A percentile compares a stretch with the other conserved stretches of the same genome.
Evolutionary conservation across 2,329 filamentous ascomycete species (phyloP).

Genomic region (Pseudogymnoascus sp.): DNA sequence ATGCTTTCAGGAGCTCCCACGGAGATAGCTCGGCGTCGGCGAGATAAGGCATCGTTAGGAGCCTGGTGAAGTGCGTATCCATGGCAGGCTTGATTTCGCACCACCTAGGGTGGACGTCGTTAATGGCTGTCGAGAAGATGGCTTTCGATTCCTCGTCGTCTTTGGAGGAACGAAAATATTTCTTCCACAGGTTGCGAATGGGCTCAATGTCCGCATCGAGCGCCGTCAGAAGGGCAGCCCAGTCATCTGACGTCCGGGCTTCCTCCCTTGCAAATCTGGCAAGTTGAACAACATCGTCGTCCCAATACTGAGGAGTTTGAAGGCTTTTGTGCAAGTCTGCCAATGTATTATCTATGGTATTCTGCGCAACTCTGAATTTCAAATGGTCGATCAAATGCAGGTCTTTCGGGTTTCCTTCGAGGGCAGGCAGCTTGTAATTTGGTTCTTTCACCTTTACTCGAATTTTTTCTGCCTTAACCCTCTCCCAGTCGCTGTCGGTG

Average conservation of each 20-base stretch:
- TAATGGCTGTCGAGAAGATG: conserved; percentile 10
- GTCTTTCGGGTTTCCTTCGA: conserved; percentile 19
- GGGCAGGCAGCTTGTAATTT: conserved; percentile 37
- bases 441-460: conserved; percentile 30
- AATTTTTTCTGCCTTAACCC: conserved; percentile 24
- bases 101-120: conserved; percentile 17
- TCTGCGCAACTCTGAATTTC: conserved; percentile 46
- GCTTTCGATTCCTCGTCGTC: conserved; percentile 6
- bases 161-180: background rate
- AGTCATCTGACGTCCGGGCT: conserved; percentile 11
- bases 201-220: conserved; percentile 15
- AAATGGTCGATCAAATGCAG: conserved; percentile 56
- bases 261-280: conserved; percentile 15
- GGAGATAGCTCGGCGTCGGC: conserved; percentile 17
- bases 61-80: conserved; percentile 16
- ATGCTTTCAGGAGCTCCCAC: conserved; percentile 42
- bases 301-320: conserved; percentile 13
- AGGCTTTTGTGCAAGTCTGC: conserved; percentile 22
- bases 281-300: conserved; percentile 20
- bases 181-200: conserved; percentile 16
- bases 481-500: conserved; percentile 33
- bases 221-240: conserved; percentile 13
- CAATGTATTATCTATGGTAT: conserved; percentile 29
- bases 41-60: conserved; percentile 14
- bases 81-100: conserved; percentile 20